Base-by-base conservation (phyloP, 1,284 basidiomycete species). In the Malassezia globosa region DNA sequence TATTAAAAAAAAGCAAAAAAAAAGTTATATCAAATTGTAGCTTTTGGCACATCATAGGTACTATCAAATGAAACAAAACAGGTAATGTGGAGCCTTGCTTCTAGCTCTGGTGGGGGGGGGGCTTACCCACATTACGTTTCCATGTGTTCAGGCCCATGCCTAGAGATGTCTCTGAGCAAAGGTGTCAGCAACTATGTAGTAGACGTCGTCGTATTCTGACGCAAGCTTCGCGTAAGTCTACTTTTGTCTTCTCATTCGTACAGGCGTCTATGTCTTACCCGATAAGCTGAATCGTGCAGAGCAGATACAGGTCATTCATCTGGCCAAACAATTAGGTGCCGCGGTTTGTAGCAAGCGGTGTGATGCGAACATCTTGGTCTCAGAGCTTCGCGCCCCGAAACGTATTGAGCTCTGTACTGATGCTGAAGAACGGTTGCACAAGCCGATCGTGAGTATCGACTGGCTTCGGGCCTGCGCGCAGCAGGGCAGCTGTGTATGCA, bases 361-460 rank as follows among this genome's bases (percentile, higher is more conserved):
- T 4, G 44, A 51, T 22, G 42, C 49, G 11, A 51, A 51, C 19
- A 29, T 51, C 3, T 14, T 51, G 14, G 26, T 51, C 7, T 46
- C 49, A 2, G 49, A 18, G 8, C 19, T 51, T n/a, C 43, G 39
- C 7, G 49, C 43, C 5, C 49, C 38, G 13, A 29, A 33, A 7
- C 43, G 49, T 22, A 46, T 51, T n/a, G 43, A 46, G 31, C 18
- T 6, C 8, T 44, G 46, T 23, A 41, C 37, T 3, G 21, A 21
- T 1, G 43, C 16, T 21, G 22, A 11, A 11, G 49, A 51, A 8
- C 27, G 49, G 2, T 37, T 41, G 33, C n/a, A 34, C 33, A 51
- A 46, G 22, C 33, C 43, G 3, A 51, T 51, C 6, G 29, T 46
- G 1, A 21, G 21, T n/a, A 10, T 42, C 1, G 49, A 29, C 16